phyloP scores from a whole-genome alignment of 768 basidiomycete species.

The Cyclocybe aegerita region DNA sequence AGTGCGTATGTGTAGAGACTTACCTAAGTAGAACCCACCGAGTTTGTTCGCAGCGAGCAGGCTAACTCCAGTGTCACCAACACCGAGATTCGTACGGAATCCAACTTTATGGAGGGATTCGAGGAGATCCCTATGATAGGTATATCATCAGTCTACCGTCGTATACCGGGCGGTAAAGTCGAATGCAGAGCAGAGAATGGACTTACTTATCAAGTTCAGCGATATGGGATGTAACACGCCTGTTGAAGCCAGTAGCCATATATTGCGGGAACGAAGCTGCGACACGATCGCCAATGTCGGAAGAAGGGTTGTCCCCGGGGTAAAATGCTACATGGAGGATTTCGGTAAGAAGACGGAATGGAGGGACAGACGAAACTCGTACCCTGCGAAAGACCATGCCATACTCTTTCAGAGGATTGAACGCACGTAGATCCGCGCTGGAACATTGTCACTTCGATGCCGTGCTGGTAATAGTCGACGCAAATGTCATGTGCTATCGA shows the following conservation, averaged over 20 bases:
- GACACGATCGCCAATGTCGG: conserved; percentile 51
- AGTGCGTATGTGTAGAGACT: neutral
- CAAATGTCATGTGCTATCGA: conserved; percentile 36
- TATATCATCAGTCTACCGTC: neutral
- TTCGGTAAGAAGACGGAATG: neutral
- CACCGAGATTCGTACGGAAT: conserved; percentile 42
- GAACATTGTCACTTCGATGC: conserved; percentile 25
- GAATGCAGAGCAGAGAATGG: neutral
- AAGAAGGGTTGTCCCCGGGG: conserved; percentile 46
- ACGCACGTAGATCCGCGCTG: conserved; percentile 46
- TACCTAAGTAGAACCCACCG: conserved; percentile 40
- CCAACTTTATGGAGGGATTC: conserved; percentile 42
- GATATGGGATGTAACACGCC: conserved; percentile 18
- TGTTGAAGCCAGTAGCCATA: conserved; percentile 18
- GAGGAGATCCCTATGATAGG: conserved; percentile 27
- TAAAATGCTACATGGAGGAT: conserved; percentile 29
- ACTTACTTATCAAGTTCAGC: conserved; percentile 37
- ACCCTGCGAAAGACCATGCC: conserved; percentile 26
- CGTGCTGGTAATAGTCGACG: conserved; percentile 35
- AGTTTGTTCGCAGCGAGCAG: conserved; percentile 29
- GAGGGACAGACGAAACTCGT: neutral
- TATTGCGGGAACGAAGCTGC: conserved; percentile 45
- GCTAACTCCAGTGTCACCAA: conserved; percentile 35
- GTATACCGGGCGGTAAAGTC: neutral
- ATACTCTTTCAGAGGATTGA: conserved; percentile 43